Conservation (phyloP, 345 rosid species). For the Ricinus communis region DNA sequence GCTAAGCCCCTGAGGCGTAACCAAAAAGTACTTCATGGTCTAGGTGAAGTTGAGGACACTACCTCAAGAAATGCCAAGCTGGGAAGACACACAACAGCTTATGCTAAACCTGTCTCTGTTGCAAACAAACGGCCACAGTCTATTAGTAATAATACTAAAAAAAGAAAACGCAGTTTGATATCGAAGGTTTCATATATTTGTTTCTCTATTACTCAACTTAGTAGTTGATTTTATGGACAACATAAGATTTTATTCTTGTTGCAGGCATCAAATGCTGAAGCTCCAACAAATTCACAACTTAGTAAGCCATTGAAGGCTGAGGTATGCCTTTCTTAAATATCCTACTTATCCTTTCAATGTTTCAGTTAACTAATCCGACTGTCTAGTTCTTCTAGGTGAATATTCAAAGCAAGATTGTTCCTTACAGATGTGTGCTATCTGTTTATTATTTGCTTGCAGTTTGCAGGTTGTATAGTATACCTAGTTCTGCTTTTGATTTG, state of each 20-base stretch:
- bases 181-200: conserved; percentile 39
- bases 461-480: not conserved
- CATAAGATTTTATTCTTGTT: conserved; percentile 20
- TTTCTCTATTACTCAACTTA: not conserved
- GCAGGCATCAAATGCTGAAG: conserved; percentile 54
- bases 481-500: not conserved
- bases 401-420: not conserved
- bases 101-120: conserved; percentile 39
- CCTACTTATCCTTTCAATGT: not conserved
- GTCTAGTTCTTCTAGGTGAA: not conserved
- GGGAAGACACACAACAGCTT: conserved; percentile 39
- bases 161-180: conserved; percentile 51
- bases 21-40: conserved; percentile 38
- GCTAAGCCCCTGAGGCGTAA: conserved; percentile 39
- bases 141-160: conserved; percentile 30
- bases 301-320: conserved; percentile 36
- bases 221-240: conserved; percentile 8
- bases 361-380: not conserved
- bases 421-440: not conserved
- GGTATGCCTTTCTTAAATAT: conserved; percentile 42
- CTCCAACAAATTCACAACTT: conserved; percentile 32
- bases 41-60: conserved; percentile 40
- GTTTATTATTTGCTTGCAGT: not conserved
- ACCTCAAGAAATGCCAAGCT: conserved; percentile 49
- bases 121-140: conserved; percentile 42